Conservation (phyloP, 139 green algal genomes). For the Dunaliella primolecta region DNA sequence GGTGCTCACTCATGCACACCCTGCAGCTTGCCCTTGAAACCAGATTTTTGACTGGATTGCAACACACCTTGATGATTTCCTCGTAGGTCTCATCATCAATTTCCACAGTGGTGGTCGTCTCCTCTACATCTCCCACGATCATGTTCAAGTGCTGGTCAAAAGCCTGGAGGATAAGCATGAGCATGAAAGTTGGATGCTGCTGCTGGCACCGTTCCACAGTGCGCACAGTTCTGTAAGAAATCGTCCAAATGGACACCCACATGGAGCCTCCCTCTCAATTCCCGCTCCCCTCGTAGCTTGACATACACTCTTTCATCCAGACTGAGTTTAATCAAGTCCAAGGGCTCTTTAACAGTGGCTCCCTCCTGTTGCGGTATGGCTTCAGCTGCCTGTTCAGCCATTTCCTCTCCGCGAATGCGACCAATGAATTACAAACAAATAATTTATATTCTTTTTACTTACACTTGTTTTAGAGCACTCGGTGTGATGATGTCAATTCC, state of each 20-base stretch:
- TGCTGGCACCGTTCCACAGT: neutral
- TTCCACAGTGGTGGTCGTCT: conserved; percentile 92
- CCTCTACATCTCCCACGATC: conserved; percentile 97
- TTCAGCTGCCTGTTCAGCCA: no score
- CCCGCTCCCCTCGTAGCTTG: conserved; percentile 88
- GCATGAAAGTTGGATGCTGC: neutral
- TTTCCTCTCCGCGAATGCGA: no score
- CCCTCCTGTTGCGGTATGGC: conserved; percentile 55
- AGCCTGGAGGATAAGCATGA: conserved; percentile 62
- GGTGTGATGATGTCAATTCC: no score
- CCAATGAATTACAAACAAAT: no score
- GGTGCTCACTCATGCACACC: neutral
- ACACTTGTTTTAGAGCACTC: no score
- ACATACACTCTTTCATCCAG: conserved; percentile 96
- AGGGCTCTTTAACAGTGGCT: conserved; percentile 90
- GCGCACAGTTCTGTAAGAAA: neutral
- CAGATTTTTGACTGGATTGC: neutral
- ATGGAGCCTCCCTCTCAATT: conserved; percentile 92
- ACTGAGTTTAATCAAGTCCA: conserved; percentile 91
- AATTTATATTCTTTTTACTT: no score
- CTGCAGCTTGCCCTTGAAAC: neutral
- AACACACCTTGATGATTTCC: conserved; percentile 92
- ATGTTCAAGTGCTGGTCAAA: conserved; percentile 99
- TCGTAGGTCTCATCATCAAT: conserved; percentile 99
- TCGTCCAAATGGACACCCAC: conserved; percentile 49